Percentiles rank a stretch among this genome's conserved stretches.
Conservation (phyloP, 192 early-diverging fungal species). For the Lobosporangium transversale region DNA sequence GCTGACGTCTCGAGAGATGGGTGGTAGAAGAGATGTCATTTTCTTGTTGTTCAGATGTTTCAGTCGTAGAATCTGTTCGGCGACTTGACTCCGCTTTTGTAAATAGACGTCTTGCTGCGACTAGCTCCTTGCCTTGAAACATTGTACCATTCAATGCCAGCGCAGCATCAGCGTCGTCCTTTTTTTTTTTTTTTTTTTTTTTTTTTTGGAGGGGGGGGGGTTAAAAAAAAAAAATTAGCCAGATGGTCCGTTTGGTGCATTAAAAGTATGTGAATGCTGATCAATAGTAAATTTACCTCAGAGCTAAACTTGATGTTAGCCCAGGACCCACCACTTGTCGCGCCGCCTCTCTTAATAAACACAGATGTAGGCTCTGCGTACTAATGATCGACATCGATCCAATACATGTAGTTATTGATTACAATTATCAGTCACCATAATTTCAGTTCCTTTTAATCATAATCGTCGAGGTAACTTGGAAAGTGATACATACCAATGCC, state of each 20-base stretch:
- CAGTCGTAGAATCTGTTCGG: no score
- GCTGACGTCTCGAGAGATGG: no score
- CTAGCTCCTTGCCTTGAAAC: slow-evolving; percentile 24
- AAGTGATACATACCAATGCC: slow-evolving; percentile 17
- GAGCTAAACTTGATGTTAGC: slow-evolving; percentile 40
- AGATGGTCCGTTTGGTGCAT: no score
- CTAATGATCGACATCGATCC: slow-evolving; percentile 1
- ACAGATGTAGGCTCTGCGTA: slow-evolving; percentile 13
- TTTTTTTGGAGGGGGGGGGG: no score
- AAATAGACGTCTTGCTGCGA: slow-evolving; percentile 22
- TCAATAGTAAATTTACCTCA: slow-evolving; percentile 21
- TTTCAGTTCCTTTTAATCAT: no score
- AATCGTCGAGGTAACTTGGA: no score
- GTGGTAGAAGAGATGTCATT: no score
- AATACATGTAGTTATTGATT: neutral
- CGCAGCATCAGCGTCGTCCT: slow-evolving; percentile 28
- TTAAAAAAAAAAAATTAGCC: no score
- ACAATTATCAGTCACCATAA: neutral
- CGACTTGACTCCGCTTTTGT: no score
- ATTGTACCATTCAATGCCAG: slow-evolving; percentile 27
- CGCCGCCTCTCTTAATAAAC: slow-evolving; percentile 4
- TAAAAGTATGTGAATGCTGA: no score
- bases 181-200: no score
- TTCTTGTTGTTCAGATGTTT: no score
- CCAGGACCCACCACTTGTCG: slow-evolving; percentile 8